Evolutionary conservation across 2,329 filamentous ascomycete species (phyloP).

Genomic region (Penicillium sp.): DNA sequence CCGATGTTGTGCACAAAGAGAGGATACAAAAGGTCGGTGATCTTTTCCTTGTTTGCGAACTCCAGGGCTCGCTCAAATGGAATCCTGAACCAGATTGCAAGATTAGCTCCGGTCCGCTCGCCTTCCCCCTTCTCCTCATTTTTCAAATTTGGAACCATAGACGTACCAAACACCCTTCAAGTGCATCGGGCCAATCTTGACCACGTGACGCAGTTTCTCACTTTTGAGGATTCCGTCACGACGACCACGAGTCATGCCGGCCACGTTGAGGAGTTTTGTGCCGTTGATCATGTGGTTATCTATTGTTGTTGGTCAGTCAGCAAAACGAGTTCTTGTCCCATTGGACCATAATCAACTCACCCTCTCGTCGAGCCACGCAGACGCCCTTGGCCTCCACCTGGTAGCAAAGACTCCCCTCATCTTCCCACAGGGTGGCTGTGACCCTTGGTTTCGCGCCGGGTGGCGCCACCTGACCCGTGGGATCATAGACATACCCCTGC

Average conservation of each 20-base stretch:
- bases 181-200: conserved; percentile 99
- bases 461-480: conserved; percentile 85
- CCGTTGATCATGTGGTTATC: conserved; percentile 99
- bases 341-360: conserved; percentile 44
- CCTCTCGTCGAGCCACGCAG: conserved; percentile 89
- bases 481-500: conserved; percentile 60
- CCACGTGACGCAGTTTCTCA: conserved; percentile 92
- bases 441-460: conserved; percentile 94
- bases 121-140: too few species aligned
- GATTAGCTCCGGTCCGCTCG: too few species aligned
- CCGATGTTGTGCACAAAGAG: conserved; percentile 97
- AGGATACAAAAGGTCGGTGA: conserved; percentile 89
- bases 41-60: conserved; percentile 99
- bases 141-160: background rate
- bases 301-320: conserved; percentile 31
- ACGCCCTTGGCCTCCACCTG: conserved; percentile 95
- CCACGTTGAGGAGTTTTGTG: conserved; percentile 93
- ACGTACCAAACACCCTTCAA: conserved; percentile 92
- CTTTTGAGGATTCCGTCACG: conserved; percentile 96
- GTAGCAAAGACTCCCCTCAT: conserved; percentile 95
- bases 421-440: conserved; percentile 95
- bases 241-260: conserved; percentile 93
- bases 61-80: conserved; percentile 96
- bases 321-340: background rate
- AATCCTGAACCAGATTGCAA: conserved; percentile 58